Conservation (phyloP, 768 basidiomycete genomes). For the Stropharia rugosoannulata region DNA sequence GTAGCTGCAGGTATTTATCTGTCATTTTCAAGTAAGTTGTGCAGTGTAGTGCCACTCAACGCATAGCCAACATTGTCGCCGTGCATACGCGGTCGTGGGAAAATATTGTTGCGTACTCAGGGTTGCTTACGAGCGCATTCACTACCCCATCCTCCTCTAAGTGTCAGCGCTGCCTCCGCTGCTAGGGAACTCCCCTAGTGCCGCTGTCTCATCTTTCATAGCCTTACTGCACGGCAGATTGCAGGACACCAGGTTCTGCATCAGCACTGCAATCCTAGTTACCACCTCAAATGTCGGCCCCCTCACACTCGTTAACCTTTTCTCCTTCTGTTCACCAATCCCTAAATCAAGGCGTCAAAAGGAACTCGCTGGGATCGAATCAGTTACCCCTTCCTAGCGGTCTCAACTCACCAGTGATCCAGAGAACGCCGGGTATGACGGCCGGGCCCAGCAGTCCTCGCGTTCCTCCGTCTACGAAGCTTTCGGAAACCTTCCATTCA, state of each 20-base stretch:
- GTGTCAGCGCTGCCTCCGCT: not conserved
- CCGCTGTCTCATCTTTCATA: not conserved
- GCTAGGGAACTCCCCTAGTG: not conserved
- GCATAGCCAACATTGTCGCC: not conserved
- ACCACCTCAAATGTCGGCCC: conserved; percentile 13
- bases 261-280: not conserved
- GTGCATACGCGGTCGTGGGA: not conserved
- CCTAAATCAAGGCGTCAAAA: conserved; percentile 16
- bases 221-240: conserved; percentile 1
- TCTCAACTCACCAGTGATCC: conserved; percentile 22
- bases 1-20: too few relatives aligned
- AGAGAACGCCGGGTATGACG: conserved; percentile 15
- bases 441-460: conserved; percentile 19
- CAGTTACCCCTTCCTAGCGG: conserved; percentile 35
- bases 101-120: not conserved
- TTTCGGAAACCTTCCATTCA: conserved; percentile 2
- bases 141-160: not conserved
- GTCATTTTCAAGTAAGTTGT: too few relatives aligned
- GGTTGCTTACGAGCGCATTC: not conserved
- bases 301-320: conserved; percentile 24
- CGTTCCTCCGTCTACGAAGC: not conserved
- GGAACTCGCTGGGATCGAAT: conserved; percentile 23
- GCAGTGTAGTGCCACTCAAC: not conserved
- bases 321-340: conserved; percentile 22
- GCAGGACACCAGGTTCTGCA: conserved; percentile 13